Evolutionary conservation across 441 rosid genomes (phyloP).

Genomic region (Theobroma grandiflorum): DNA sequence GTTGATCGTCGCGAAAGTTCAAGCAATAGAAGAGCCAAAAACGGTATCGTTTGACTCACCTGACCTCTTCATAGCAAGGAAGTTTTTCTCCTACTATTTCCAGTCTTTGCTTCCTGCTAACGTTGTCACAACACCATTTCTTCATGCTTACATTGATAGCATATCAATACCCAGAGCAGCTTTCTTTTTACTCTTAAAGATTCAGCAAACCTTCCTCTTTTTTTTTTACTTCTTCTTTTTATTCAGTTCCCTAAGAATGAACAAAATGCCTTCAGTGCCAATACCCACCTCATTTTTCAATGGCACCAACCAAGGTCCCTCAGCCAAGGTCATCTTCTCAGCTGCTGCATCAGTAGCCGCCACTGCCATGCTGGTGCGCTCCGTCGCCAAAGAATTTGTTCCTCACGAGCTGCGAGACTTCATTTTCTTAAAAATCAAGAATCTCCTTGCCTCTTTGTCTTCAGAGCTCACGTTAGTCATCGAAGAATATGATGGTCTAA

Average conservation of each 20-base stretch:
- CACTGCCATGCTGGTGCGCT: constrained; percentile 45
- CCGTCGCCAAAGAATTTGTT: constrained; percentile 34
- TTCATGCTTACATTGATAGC: not conserved
- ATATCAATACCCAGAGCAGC: not conserved
- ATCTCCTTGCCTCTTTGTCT: constrained; percentile 36
- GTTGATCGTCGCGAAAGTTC: too few relatives aligned
- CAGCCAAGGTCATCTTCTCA: constrained; percentile 32
- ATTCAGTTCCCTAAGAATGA: not conserved
- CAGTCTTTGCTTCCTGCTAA: too few relatives aligned
- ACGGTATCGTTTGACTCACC: too few relatives aligned
- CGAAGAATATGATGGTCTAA: constrained; percentile 48
- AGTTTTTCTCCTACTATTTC: too few relatives aligned
- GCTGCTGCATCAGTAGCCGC: constrained; percentile 50
- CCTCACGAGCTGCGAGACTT: constrained; percentile 43
- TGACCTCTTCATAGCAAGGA: too few relatives aligned
- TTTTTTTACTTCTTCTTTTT: not conserved
- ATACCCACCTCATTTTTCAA: not conserved
- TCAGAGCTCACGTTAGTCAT: constrained; percentile 43
- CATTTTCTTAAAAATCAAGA: constrained; percentile 33
- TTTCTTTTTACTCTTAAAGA: not conserved
- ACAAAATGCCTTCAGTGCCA: not conserved
- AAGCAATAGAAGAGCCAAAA: too few relatives aligned
- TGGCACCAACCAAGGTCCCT: constrained; percentile 5
- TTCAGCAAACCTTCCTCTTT: not conserved
- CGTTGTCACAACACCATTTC: not conserved